A percentile compares a stretch with the other conserved stretches of the same genome.
Evolutionary conservation across 805 yeast genomes (phyloP).

Genomic region (Cyberlindnera amylophila): DNA sequence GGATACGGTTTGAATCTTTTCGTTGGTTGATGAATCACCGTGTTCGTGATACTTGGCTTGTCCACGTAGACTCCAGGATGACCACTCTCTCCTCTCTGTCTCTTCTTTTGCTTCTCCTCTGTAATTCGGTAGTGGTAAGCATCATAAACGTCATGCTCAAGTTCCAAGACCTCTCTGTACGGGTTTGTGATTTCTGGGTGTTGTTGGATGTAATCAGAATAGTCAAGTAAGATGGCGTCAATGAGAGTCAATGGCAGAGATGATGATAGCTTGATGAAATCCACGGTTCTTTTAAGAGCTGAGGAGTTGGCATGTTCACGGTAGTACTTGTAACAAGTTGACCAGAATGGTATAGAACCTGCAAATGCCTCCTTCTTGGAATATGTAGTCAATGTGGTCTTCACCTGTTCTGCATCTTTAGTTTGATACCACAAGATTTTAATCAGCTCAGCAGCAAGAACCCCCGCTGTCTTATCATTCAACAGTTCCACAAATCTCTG

Average conservation of each 20-base stretch:
- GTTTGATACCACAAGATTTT: conserved; percentile 28
- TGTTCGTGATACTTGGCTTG: conserved; percentile 42
- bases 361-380: conserved; percentile 29
- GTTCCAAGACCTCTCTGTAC: conserved; percentile 18
- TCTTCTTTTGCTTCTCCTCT: conserved; percentile 13
- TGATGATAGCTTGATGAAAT: conserved; percentile 41
- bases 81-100: conserved; percentile 30
- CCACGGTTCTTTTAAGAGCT: conserved; percentile 43
- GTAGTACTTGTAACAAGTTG: conserved; percentile 51
- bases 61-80: conserved; percentile 34
- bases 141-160: conserved; percentile 29
- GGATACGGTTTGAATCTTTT: conserved; percentile 24
- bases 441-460: conserved; percentile 35
- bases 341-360: conserved; percentile 52
- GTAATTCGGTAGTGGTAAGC: conserved; percentile 26
- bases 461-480: conserved; percentile 39
- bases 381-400: conserved; percentile 29
- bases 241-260: conserved; percentile 45
- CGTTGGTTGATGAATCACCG: conserved; percentile 25
- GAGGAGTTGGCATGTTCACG: conserved; percentile 38
- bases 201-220: conserved; percentile 34
- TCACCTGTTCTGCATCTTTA: conserved; percentile 31
- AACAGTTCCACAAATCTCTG: conserved; percentile 31
- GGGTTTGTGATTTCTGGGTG: conserved; percentile 22
- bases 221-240: conserved; percentile 39